Base-by-base conservation (phyloP, 2,329 filamentous ascomycete species). In the Periconia digitata region DNA sequence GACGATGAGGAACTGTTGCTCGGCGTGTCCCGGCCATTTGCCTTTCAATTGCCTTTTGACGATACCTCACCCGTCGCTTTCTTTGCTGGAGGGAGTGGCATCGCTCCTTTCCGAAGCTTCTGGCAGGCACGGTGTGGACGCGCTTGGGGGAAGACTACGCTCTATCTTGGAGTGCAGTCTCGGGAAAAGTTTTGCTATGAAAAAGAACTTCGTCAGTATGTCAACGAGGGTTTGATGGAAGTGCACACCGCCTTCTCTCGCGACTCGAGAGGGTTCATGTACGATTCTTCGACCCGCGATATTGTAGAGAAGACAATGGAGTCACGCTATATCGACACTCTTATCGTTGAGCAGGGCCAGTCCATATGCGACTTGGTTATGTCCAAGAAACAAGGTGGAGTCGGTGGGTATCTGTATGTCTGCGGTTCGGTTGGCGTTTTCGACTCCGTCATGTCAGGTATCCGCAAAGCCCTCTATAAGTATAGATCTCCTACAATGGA, bases 371-470 rank as follows among this genome's bases (percentile, higher is more conserved):
- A 82, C 43, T 67, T 82, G 15, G 77, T 81, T 44, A 81, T 82
- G 78, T 79, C 76, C 0, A 82, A 81, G 66, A 79, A 79, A 39
- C 56, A 58, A 45, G 54, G 54, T 6, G 53, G 53, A 6, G 46
- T 58, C 7, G 54, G 55, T 20, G 53, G 57, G 18, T 74, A 79
- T 46, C 64, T 80, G 2, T 79, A 78, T 49, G 72, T 79, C 13
- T 79, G 76, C 54, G 77, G 77, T 3, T 79, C 76, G 0, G 70
- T 78, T 5, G 70, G 74, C 2, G 76, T 73, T 13, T 82, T 72
- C 54, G 79, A 83, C 55, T 79, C 79, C 0, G 78, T 82, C 40
- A 80, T 82, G 74, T 76, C 69, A 6, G 79, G 79, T 2, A 79
- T 82, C 40, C 74, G 78, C n/a, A 78, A 78, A 59, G 79, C 79